These are phyloP conservation scores for Yarrowia deformans DNA, from an alignment of 805 yeast genomes.

Conservation along the genomic window DNA sequence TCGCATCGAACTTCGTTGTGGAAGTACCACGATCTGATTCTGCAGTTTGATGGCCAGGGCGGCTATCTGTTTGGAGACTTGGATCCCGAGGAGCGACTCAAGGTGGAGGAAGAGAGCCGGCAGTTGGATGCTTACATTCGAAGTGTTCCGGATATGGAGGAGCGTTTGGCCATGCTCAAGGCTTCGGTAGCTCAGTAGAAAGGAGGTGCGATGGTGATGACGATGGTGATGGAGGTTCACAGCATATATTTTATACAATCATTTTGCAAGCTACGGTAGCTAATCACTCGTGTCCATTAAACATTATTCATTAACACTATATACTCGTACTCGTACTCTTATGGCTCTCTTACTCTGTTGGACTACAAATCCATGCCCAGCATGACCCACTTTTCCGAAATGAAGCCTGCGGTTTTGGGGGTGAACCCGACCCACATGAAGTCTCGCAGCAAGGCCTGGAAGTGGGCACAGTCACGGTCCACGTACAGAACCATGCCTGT, in stretches of 20 bases:
- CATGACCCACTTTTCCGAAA: slow-evolving; percentile 38
- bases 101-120: slow-evolving; percentile 79
- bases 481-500: slow-evolving; percentile 30
- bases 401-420: slow-evolving; percentile 22
- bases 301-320: background rate
- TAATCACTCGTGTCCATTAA: background rate
- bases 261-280: background rate
- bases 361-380: slow-evolving; percentile 31
- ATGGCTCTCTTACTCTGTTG: background rate
- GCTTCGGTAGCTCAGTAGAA: slow-evolving; percentile 4
- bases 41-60: slow-evolving; percentile 88
- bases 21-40: slow-evolving; percentile 84
- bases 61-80: slow-evolving; percentile 67
- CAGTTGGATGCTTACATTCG: slow-evolving; percentile 73
- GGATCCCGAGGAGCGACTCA: slow-evolving; percentile 74
- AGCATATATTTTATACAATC: slow-evolving; percentile 37
- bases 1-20: slow-evolving; percentile 92
- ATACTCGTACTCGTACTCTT: background rate
- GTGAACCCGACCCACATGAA: slow-evolving; percentile 40
- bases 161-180: slow-evolving; percentile 66
- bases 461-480: slow-evolving; percentile 22
- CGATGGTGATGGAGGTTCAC: slow-evolving; percentile 20
- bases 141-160: slow-evolving; percentile 70
- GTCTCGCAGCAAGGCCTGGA: slow-evolving; percentile 30
- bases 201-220: background rate